Conservation (phyloP, 2,329 filamentous ascomycete species). For the Karstenula rhodostoma region DNA sequence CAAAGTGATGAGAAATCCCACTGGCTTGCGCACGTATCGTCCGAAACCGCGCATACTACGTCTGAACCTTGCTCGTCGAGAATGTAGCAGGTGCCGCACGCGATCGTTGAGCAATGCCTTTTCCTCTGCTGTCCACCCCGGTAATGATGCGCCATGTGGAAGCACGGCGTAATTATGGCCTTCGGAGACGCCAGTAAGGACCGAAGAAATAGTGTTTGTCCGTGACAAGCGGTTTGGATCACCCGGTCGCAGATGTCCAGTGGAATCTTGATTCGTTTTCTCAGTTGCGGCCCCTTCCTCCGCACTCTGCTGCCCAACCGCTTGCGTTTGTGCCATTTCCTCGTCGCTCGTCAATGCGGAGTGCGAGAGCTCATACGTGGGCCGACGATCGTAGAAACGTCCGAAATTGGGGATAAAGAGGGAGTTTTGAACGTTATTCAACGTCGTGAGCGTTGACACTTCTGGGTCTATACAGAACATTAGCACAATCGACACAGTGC, state of each 20-base stretch:
- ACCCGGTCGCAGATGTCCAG: slow-evolving; percentile 20
- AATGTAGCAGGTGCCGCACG: slow-evolving; percentile 87
- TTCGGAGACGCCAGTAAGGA: slow-evolving; percentile 44
- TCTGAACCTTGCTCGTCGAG: slow-evolving; percentile 79
- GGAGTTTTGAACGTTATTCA: slow-evolving; percentile 93
- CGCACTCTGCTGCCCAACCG: slow-evolving; percentile 8
- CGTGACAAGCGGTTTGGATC: slow-evolving; percentile 20
- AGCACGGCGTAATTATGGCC: slow-evolving; percentile 80
- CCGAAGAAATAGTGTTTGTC: slow-evolving; percentile 43
- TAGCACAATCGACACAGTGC: slow-evolving; percentile 33
- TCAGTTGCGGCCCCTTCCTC: slow-evolving; percentile 22
- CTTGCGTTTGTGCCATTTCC: slow-evolving; percentile 25
- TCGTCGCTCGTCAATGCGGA: slow-evolving; percentile 47
- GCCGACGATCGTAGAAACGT: slow-evolving; percentile 74
- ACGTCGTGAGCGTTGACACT: slow-evolving; percentile 80
- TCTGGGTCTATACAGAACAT: slow-evolving; percentile 71
- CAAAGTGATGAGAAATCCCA: slow-evolving; percentile 83
- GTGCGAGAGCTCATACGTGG: slow-evolving; percentile 76
- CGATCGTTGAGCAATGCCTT: slow-evolving; percentile 81
- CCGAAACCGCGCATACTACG: slow-evolving; percentile 80
- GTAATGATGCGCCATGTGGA: slow-evolving; percentile 74
- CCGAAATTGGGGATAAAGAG: slow-evolving; percentile 85
- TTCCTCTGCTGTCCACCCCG: slow-evolving; percentile 79
- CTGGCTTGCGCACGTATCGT: slow-evolving; percentile 74
- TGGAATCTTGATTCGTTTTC: slow-evolving; percentile 27